These are phyloP conservation scores for Aspergillus nidulans DNA, from an alignment of 495 filamentous ascomycete genomes.

Conservation along the genomic window DNA sequence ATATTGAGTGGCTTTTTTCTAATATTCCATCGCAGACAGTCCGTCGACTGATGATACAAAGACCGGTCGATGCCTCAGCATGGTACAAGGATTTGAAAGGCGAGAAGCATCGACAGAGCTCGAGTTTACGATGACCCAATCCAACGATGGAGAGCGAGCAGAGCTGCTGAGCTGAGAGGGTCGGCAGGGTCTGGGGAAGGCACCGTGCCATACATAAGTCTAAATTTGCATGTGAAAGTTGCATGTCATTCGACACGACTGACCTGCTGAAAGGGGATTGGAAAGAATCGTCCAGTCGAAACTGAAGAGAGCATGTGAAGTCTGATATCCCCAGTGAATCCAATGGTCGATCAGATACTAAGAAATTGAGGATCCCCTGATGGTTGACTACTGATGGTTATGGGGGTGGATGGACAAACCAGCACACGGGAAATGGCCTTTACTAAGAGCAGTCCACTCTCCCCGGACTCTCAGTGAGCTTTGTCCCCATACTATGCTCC, in stretches of 20 bases:
- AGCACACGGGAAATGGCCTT: slow-evolving; percentile 8
- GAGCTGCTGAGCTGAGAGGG: background rate
- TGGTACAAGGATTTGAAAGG: too few relatives aligned
- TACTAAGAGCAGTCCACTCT: slow-evolving; percentile 12
- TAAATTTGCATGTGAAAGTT: slow-evolving; percentile 10
- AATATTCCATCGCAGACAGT: too few relatives aligned
- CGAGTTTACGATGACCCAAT: too few relatives aligned
- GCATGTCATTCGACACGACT: slow-evolving; percentile 8
- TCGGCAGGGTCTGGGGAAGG: background rate
- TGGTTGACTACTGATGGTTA: background rate
- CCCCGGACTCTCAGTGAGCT: background rate
- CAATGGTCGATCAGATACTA: background rate
- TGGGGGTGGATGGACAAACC: slow-evolving; percentile 11
- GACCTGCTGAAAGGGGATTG: background rate
- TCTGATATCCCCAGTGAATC: background rate
- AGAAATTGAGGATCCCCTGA: background rate
- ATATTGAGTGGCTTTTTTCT: background rate
- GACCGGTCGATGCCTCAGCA: too few relatives aligned
- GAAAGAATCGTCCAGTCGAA: background rate
- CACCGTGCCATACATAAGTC: background rate
- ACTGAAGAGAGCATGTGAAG: slow-evolving; percentile 2
- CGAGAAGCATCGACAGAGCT: too few relatives aligned
- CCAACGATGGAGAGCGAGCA: too few relatives aligned
- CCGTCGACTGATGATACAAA: too few relatives aligned
- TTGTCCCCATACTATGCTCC: background rate